Evolutionary conservation across 2,329 filamentous ascomycete species (phyloP).

Genomic region (Aspergillus sergii): DNA sequence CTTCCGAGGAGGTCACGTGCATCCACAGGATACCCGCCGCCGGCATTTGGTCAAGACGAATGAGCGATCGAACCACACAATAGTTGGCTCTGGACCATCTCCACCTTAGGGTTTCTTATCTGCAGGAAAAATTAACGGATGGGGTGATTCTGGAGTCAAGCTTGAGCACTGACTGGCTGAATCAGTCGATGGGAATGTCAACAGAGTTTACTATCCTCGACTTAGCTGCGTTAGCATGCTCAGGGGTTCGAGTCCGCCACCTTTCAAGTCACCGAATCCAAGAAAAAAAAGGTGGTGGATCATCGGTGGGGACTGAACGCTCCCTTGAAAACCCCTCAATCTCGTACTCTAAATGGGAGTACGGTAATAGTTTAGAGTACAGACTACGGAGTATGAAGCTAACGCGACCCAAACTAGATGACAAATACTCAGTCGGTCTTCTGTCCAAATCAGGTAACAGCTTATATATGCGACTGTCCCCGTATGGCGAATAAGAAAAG

Average conservation of each 20-base stretch:
- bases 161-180: constrained; percentile 1
- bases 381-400: neutral
- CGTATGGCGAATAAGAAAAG: neutral
- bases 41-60: neutral
- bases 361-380: neutral
- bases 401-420: neutral
- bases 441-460: neutral
- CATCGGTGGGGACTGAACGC: constrained; percentile 1
- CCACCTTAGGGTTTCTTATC: constrained; percentile 5
- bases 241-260: constrained; percentile 3
- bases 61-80: neutral
- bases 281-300: constrained; percentile 5
- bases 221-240: constrained; percentile 3
- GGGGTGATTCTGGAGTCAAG: constrained; percentile 1
- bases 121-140: neutral
- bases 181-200: neutral
- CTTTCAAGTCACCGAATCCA: constrained; percentile 1
- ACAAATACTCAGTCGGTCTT: neutral
- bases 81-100: neutral
- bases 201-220: constrained; percentile 1
- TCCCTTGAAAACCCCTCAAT: constrained; percentile 4
- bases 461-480: neutral
- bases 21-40: neutral
- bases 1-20: neutral
- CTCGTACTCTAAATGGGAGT: neutral